Base-by-base conservation (phyloP, 148 eudicot genomes). In the Silene latifolia region DNA sequence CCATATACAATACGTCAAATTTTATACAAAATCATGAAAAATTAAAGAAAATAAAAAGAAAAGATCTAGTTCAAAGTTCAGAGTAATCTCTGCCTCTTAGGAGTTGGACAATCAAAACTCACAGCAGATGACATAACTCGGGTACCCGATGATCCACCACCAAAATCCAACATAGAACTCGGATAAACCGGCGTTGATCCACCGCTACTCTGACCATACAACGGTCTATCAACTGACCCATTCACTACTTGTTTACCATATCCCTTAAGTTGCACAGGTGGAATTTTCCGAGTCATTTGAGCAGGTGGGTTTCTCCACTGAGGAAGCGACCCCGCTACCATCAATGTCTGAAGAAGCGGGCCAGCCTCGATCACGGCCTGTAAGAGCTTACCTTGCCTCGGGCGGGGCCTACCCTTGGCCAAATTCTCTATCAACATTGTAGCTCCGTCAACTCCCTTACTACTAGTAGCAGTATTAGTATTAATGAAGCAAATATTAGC, bases 291-390 rank as follows among this genome's bases (percentile, higher is more conserved):
- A 18, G 82, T 70, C n/a, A 79, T 8, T 21, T 61, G 8, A 0
- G 81, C 78, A 0, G 86, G 89, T 14, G 90, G 90, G 73, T 85
- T 87, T 13, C 83, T 77, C 90, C 90, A 87, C 70, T 67, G 75
- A 0, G 88, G 90, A 2, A 85, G 78, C 4, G 85, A 80, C 11
- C 87, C 90, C 18, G 87, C 82, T 19, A 85, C 83, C 79, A 85
- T 76, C 25, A 87, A 69, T 24, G 86, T 85, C 79, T 83, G 83
- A 0, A 87, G 85, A 11, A 87, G 74, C 4, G 90, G 90, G 4
- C 90, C 90, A 4, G 88, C 85, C 73, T 77, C 85, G 44, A 80
- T 12, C 62, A 87, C 84, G 7, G 90, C 86, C 35, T 81, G 69
- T 63, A 87, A 24, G 5, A 87, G 81, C 63, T 76, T 79, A 57